Evolutionary conservation across 805 yeast species (phyloP), one percentile per base, ranked within the genome.

Genomic region (Starmerella scarabaei): DNA sequence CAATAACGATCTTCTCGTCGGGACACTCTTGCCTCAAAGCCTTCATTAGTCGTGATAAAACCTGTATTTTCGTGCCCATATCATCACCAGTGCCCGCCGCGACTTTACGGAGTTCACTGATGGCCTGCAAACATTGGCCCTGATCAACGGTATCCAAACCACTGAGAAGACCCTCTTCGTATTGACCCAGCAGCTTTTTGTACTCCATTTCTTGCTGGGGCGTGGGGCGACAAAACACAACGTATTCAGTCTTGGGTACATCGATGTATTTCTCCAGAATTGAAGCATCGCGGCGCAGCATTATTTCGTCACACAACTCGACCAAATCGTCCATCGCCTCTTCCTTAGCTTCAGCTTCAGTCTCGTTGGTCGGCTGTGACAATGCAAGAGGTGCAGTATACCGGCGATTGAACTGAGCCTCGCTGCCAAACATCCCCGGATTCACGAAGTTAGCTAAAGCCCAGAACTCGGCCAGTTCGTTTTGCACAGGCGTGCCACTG

Each of bases 401-500:
- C 4, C 65, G 65, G 46, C 68, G 48, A 28, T 49, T 53, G 41
- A 65, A 75, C 15, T 62, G 58, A 19, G 69, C 64, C 41, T 71
- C 69, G 1, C 66, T 62, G 0, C 94, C 94, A 20, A 91, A 62
- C 1, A 80, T 62, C 0, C 86, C 88, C 0, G 95, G 95, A 52
- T 84, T 85, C 11, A 84, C 64, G 55, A 88, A 88, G 53, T 84
- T 80, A 5, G 79, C 72, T 51, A 91, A 73, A 8, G 80, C 77
- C 59, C 65, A 83, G 56, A 82, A 88, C 55, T 91, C 98, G 2
- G 62, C 63, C 35, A 91, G 67, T 57, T 91, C 94, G 59, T 91
- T 91, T 55, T 91, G 98, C 27, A 91, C 83, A 0, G 94, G 95
- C 0, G 95, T 84, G 0, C 95, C 98, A 0, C 94, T 74, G 5